phyloP scores from a whole-genome alignment of 1,284 basidiomycete species.

The Wolfiporia cocos region DNA sequence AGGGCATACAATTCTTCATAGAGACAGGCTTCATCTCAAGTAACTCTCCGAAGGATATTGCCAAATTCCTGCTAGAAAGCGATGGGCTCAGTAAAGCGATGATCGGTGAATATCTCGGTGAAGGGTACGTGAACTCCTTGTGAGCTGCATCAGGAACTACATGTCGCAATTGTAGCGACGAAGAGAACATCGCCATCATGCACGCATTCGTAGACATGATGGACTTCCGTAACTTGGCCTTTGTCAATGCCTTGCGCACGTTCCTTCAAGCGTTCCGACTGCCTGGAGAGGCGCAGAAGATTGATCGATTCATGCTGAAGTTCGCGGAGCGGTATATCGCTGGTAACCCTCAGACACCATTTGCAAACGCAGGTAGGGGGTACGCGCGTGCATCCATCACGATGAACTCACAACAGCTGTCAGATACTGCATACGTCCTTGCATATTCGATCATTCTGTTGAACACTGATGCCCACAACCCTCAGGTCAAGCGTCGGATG shows the following conservation, averaged over 20 bases:
- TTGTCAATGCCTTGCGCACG: conserved; percentile 82
- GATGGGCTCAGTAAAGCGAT: conserved; percentile 94
- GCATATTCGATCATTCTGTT: conserved; percentile 93
- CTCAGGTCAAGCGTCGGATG: conserved; percentile 92
- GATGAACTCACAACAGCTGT: neutral
- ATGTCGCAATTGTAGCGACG: conserved; percentile 49
- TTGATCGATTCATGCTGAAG: conserved; percentile 98
- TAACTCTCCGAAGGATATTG: conserved; percentile 75
- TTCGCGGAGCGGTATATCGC: conserved; percentile 94
- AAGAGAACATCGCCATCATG: conserved; percentile 87
- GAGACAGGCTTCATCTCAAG: conserved; percentile 87
- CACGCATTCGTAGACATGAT: conserved; percentile 92
- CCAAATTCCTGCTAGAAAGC: conserved; percentile 81
- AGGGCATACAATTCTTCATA: conserved; percentile 88
- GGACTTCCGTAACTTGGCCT: conserved; percentile 76
- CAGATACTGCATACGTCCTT: conserved; percentile 89
- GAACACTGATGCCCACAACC: conserved; percentile 94
- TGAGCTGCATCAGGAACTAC: neutral
- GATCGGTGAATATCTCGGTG: conserved; percentile 98
- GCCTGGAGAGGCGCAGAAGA: conserved; percentile 95
- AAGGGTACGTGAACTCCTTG: conserved; percentile 58
- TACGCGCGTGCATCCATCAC: neutral
- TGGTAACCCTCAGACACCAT: conserved; percentile 74
- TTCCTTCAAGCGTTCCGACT: conserved; percentile 94
- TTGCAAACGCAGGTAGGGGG: conserved; percentile 73